phyloP scores from a whole-genome alignment of 345 rosid genomes.

The Ailanthus altissimus region DNA sequence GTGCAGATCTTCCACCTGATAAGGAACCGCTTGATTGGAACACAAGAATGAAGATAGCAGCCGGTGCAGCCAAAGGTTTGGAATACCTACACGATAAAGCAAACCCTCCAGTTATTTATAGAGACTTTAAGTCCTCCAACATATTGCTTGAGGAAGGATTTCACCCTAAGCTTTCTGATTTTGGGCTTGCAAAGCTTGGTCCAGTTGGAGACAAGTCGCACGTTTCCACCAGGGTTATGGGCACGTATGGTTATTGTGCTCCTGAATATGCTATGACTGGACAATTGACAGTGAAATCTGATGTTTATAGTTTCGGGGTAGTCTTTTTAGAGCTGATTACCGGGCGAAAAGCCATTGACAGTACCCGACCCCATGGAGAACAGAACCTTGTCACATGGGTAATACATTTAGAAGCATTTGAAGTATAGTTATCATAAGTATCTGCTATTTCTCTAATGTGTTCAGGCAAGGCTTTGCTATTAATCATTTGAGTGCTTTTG shows the following conservation, averaged over 20 bases:
- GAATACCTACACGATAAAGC: slow-evolving; percentile 95
- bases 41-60: slow-evolving; percentile 96
- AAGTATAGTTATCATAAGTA: not conserved
- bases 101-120: slow-evolving; percentile 91
- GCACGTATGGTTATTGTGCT: slow-evolving; percentile 99
- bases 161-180: slow-evolving; percentile 94
- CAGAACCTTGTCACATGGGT: slow-evolving; percentile 98
- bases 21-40: slow-evolving; percentile 96
- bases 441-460: not conserved
- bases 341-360: slow-evolving; percentile 92
- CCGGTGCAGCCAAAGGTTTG: slow-evolving; percentile 97
- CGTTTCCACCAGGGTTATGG: slow-evolving; percentile 99
- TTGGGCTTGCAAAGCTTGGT: slow-evolving; percentile 97
- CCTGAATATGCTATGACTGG: slow-evolving; percentile 99
- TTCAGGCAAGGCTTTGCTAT: not conserved
- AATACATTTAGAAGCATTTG: slow-evolving; percentile 18
- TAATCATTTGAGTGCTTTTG: not conserved
- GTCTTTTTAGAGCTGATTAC: slow-evolving; percentile 93
- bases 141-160: slow-evolving; percentile 88
- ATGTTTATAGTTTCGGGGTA: slow-evolving; percentile 95
- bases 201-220: slow-evolving; percentile 98
- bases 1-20: slow-evolving; percentile 81
- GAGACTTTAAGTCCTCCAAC: slow-evolving; percentile 97
- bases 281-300: slow-evolving; percentile 91
- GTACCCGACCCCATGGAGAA: slow-evolving; percentile 83